phyloP scores from a whole-genome alignment of 495 filamentous ascomycete genomes.

The Neurospora hispaniola region DNA sequence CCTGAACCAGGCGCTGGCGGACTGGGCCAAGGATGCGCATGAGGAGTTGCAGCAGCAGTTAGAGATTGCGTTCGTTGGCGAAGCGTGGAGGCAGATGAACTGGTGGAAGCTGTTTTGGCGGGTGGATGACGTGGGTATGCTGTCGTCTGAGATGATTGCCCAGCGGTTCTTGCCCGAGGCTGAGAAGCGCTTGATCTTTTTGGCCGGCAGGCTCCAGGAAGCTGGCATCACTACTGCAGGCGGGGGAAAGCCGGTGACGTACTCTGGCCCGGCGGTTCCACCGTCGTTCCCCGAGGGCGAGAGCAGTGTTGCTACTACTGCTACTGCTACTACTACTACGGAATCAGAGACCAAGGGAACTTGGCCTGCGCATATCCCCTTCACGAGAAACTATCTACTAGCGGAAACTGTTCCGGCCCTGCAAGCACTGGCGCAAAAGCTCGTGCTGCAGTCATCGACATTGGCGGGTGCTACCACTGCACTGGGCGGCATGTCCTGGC shows the following conservation, averaged over 20 bases:
- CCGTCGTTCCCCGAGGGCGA: not conserved
- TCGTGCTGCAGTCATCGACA: conserved; percentile 63
- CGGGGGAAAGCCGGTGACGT: conserved; percentile 7
- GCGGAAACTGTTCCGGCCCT: conserved; percentile 58
- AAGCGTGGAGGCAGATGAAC: conserved; percentile 59
- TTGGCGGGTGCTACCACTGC: conserved; percentile 51
- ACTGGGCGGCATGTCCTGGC: conserved; percentile 57
- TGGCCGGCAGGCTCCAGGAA: conserved; percentile 70
- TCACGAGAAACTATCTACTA: conserved; percentile 50
- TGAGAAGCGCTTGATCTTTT: conserved; percentile 65
- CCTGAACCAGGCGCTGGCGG: conserved; percentile 47
- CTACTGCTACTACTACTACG: not conserved
- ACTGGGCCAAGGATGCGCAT: conserved; percentile 73
- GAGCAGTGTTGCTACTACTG: not conserved
- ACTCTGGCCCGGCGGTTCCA: conserved; percentile 9
- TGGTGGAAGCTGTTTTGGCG: conserved; percentile 98
- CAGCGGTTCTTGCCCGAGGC: conserved; percentile 62
- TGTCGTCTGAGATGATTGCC: conserved; percentile 65
- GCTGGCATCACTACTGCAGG: conserved; percentile 23
- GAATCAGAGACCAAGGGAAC: conserved; percentile 4
- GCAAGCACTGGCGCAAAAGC: conserved; percentile 68
- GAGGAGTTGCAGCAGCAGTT: conserved; percentile 71
- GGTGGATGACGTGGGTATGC: conserved; percentile 79
- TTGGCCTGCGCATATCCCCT: conserved; percentile 42
- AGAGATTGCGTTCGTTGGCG: conserved; percentile 57